Evolutionary conservation across 345 rosid genomes (phyloP).

Genomic region (Salix arbutifolia): DNA sequence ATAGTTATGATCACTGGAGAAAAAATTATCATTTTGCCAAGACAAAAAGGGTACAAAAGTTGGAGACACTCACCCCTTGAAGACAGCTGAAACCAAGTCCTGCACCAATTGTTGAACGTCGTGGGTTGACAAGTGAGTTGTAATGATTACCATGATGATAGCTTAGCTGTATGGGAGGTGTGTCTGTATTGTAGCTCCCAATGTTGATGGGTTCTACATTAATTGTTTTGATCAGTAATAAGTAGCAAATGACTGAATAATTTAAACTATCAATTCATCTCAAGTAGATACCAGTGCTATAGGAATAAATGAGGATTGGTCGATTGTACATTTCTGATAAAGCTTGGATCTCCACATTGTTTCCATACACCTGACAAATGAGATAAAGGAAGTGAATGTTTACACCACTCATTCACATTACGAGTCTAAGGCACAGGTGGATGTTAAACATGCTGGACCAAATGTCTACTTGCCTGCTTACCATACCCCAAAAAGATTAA

Average conservation of each 20-base stretch:
- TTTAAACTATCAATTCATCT: constrained; percentile 3
- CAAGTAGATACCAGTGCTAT: constrained; percentile 64
- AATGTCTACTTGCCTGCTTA: background rate
- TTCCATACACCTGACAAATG: constrained; percentile 79
- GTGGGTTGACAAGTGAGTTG: constrained; percentile 94
- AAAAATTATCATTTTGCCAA: background rate
- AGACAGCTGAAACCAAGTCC: constrained; percentile 96
- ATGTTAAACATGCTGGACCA: background rate
- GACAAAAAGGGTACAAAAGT: background rate
- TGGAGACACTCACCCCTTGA: constrained; percentile 59
- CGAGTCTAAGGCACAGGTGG: background rate
- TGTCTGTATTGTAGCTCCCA: constrained; percentile 81
- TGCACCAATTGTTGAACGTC: constrained; percentile 78
- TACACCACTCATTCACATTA: background rate
- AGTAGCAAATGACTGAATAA: constrained; percentile 7
- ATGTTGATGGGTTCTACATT: constrained; percentile 86
- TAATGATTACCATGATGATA: constrained; percentile 97
- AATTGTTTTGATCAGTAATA: constrained; percentile 4
- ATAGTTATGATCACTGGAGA: background rate
- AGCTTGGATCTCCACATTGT: constrained; percentile 95
- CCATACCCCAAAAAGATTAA: background rate
- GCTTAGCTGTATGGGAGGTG: constrained; percentile 85
- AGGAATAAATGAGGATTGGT: constrained; percentile 93
- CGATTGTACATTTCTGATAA: constrained; percentile 94
- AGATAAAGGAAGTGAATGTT: background rate